Evolutionary conservation across 306 rosid genomes (phyloP).

Genomic region (Cucumis hystrix): DNA sequence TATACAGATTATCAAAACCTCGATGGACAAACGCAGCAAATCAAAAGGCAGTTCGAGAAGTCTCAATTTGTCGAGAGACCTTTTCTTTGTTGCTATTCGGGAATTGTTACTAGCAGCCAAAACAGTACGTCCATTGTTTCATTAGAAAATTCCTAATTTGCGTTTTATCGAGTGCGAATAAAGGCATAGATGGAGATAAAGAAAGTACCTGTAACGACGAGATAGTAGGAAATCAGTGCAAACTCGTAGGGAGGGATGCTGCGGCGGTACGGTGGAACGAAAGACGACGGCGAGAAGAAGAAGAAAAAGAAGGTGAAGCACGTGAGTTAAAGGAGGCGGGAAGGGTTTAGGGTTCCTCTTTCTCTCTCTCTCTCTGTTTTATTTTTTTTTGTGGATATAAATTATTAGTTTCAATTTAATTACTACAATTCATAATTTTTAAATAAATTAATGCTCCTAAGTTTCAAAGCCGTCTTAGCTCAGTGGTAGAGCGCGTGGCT

Average conservation of each 20-base stretch:
- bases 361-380: not conserved
- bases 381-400: no score
- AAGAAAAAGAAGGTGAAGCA: not conserved
- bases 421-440: no score
- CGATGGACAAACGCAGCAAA: not conserved
- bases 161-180: not conserved
- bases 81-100: not conserved
- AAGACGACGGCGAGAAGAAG: not conserved
- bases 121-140: not conserved
- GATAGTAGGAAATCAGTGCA: not conserved
- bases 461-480: not conserved
- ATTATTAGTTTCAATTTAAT: no score
- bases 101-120: not conserved
- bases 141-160: not conserved
- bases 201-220: not conserved
- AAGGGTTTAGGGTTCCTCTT: not conserved
- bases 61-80: not conserved
- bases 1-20: not conserved
- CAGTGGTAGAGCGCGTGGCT: slow-evolving; percentile 12
- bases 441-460: no score
- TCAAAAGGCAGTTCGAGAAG: not conserved
- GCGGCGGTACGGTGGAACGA: not conserved
- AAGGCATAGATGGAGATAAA: not conserved
- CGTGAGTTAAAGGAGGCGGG: not conserved
- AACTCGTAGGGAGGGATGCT: not conserved